phyloP scores from a whole-genome alignment of 441 rosid genomes.

The Gossypium aridum region DNA sequence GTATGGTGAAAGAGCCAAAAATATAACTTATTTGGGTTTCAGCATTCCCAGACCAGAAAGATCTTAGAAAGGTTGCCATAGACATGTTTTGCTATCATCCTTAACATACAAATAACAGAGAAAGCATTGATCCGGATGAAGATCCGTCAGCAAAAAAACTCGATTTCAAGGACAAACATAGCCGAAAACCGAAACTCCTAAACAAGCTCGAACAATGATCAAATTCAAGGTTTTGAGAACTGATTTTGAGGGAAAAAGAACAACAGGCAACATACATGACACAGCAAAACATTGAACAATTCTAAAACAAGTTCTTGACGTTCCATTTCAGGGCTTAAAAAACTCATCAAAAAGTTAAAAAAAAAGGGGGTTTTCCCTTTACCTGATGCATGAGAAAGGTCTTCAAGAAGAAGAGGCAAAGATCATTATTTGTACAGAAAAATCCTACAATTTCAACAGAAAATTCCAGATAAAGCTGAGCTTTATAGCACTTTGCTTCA shows the following conservation, averaged over 20 bases:
- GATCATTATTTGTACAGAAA: conserved; percentile 9
- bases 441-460: conserved; percentile 27
- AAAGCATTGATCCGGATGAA: not conserved
- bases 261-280: not conserved
- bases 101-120: not conserved
- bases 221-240: not conserved
- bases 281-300: not conserved
- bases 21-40: not conserved
- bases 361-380: not conserved
- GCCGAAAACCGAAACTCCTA: not conserved
- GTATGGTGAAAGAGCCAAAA: not conserved
- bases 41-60: not conserved
- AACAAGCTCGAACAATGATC: not conserved
- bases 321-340: not conserved
- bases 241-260: not conserved
- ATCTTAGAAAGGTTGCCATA: not conserved
- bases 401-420: conserved; percentile 17
- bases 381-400: conserved; percentile 26
- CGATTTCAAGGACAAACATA: not conserved
- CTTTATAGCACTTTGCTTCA: conserved; percentile 17
- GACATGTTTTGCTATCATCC: not conserved
- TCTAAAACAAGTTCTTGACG: not conserved
- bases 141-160: not conserved
- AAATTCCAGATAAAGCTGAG: conserved; percentile 18
- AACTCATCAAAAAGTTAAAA: not conserved